Conservation (phyloP, 2,329 filamentous ascomycete species). For the Neonectria neomacrospora region DNA sequence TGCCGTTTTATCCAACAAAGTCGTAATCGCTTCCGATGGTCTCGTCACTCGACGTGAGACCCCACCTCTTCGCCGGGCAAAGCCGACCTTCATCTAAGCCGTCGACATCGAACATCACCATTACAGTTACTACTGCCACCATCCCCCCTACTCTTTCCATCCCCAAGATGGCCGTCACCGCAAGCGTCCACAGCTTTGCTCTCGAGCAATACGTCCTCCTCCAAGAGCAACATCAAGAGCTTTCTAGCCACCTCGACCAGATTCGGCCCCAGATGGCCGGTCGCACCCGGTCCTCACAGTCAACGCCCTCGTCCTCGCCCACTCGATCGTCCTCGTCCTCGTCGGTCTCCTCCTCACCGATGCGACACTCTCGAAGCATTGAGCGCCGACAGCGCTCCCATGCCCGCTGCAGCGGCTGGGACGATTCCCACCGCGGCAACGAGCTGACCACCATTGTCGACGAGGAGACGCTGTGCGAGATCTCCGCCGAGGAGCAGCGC, state of each 20-base stretch:
- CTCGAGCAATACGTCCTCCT: slow-evolving; percentile 66
- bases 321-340: slow-evolving; percentile 62
- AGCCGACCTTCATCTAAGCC: slow-evolving; percentile 38
- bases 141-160: slow-evolving; percentile 11
- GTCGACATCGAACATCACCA: slow-evolving; percentile 27
- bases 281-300: slow-evolving; percentile 51
- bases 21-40: slow-evolving; percentile 47
- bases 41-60: slow-evolving; percentile 46
- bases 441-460: slow-evolving; percentile 57
- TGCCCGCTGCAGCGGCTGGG: slow-evolving; percentile 50
- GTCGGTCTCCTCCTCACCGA: slow-evolving; percentile 58
- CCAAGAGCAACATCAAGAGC: slow-evolving; percentile 64
- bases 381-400: slow-evolving; percentile 44
- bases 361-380: slow-evolving; percentile 52
- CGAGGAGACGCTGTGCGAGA: slow-evolving; percentile 59
- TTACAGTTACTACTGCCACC: not conserved
- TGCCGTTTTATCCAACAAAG: slow-evolving; percentile 2
- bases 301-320: slow-evolving; percentile 69
- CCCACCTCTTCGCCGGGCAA: slow-evolving; percentile 42
- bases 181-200: slow-evolving; percentile 56
- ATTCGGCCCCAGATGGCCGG: slow-evolving; percentile 56
- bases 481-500: slow-evolving; percentile 64
- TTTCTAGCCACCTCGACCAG: slow-evolving; percentile 62
- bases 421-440: slow-evolving; percentile 38
- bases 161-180: slow-evolving; percentile 45